These are phyloP conservation scores for Scleroderma bovista DNA, from an alignment of 768 basidiomycete genomes.

Conservation along the genomic window DNA sequence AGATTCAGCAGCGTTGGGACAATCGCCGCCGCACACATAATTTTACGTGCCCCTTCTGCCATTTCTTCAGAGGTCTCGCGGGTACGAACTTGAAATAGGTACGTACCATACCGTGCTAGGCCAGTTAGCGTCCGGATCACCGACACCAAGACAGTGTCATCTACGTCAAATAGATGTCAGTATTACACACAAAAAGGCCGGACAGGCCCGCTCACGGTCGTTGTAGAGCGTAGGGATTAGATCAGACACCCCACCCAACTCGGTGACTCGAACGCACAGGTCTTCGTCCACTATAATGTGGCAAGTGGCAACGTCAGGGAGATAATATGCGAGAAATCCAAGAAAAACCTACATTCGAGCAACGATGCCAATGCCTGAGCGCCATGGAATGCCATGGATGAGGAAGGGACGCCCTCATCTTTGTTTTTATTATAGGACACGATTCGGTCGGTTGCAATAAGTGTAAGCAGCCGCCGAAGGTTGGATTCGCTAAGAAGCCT, in stretches of 20 bases:
- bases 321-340: not conserved
- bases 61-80: not conserved
- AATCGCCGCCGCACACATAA: slow-evolving; percentile 4
- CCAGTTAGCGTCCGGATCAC: slow-evolving; percentile 15
- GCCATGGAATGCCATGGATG: slow-evolving; percentile 16
- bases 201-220: slow-evolving; percentile 7
- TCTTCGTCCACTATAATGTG: slow-evolving; percentile 9
- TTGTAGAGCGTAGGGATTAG: slow-evolving; percentile 12
- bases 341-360: slow-evolving; percentile 14
- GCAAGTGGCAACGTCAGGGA: not conserved
- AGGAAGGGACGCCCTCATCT: slow-evolving; percentile 3
- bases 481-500: slow-evolving; percentile 14
- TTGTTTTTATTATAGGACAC: slow-evolving; percentile 9
- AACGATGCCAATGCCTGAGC: slow-evolving; percentile 23
- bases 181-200: not conserved
- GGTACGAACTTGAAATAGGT: not conserved
- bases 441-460: slow-evolving; percentile 10
- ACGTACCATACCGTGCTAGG: slow-evolving; percentile 10
- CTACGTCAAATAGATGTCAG: slow-evolving; percentile 6
- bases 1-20: slow-evolving; percentile 16
- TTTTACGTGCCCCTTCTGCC: slow-evolving; percentile 1
- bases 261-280: slow-evolving; percentile 11
- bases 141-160: slow-evolving; percentile 16
- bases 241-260: slow-evolving; percentile 13
- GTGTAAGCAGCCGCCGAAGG: slow-evolving; percentile 12